Percentiles rank a stretch among this genome's conserved stretches.
These are phyloP conservation scores for Aspergillus oerlinghausenensis DNA, from an alignment of 2,329 filamentous ascomycete species.

Conservation along the genomic window DNA sequence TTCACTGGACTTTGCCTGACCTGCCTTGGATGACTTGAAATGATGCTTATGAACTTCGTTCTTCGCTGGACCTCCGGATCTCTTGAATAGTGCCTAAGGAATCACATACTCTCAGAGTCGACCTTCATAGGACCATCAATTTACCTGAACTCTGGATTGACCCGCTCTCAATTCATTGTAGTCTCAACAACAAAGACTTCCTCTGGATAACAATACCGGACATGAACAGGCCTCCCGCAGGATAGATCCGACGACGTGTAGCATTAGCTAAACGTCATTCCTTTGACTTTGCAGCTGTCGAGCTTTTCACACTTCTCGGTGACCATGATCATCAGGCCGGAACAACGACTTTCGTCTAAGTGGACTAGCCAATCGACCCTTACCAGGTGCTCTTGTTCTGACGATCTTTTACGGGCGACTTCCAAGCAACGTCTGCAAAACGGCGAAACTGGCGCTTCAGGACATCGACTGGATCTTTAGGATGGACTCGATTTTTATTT, in stretches of 20 bases:
- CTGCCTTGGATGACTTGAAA: neutral
- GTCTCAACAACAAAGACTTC: neutral
- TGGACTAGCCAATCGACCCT: neutral
- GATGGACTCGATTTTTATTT: conserved; percentile 1
- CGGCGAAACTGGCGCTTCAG: neutral
- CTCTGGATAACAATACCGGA: neutral
- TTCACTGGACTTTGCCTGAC: conserved; percentile 4
- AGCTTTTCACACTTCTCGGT: neutral
- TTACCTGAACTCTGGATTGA: neutral
- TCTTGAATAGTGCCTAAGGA: neutral
- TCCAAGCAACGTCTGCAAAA: neutral
- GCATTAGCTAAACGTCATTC: neutral
- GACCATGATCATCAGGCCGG: neutral
- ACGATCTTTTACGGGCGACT: neutral
- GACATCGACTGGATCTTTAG: neutral
- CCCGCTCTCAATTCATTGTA: neutral
- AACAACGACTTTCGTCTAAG: neutral
- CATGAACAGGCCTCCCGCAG: neutral
- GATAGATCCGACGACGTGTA: neutral
- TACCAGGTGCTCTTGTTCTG: neutral
- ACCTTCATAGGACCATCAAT: neutral
- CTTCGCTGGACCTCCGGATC: neutral
- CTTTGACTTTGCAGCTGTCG: neutral
- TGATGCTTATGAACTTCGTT: neutral
- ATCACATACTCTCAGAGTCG: neutral